Evolutionary conservation across 2,329 filamentous ascomycete genomes (phyloP).

Genomic region (Aaosphaeria pasadenensis): DNA sequence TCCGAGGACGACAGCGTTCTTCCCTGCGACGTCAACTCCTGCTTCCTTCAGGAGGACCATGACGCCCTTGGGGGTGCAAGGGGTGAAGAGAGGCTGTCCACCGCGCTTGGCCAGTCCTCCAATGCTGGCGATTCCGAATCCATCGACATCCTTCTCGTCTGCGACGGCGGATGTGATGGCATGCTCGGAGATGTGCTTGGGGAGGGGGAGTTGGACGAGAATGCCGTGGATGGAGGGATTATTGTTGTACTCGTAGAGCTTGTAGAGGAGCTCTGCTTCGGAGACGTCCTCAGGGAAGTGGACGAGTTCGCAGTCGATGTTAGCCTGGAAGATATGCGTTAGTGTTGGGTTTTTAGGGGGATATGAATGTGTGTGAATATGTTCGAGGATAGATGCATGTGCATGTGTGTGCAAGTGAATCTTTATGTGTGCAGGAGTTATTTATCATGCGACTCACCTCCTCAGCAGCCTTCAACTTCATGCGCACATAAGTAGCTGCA

Average conservation of each 20-base stretch:
- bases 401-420: constrained; percentile 8
- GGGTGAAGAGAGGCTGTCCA: constrained; percentile 82
- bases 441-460: constrained; percentile 57
- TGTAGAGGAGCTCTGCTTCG: constrained; percentile 81
- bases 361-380: not conserved
- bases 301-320: constrained; percentile 82
- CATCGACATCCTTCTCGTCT: constrained; percentile 96
- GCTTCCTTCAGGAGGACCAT: constrained; percentile 87
- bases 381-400: not conserved
- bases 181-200: constrained; percentile 87
- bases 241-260: constrained; percentile 80
- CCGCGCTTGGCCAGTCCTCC: constrained; percentile 96
- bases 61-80: constrained; percentile 95
- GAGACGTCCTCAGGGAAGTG: constrained; percentile 78
- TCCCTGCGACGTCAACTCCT: constrained; percentile 79
- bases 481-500: constrained; percentile 92
- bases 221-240: constrained; percentile 85
- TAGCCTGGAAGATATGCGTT: constrained; percentile 58
- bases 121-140: constrained; percentile 91
- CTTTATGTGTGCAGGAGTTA: not conserved
- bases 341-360: not conserved
- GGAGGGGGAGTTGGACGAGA: constrained; percentile 88
- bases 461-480: constrained; percentile 96
- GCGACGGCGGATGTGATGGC: constrained; percentile 84
- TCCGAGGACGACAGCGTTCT: constrained; percentile 91